Evolutionary conservation across 257 asterid species (phyloP).

Genomic region (Anisodus acutangulus): DNA sequence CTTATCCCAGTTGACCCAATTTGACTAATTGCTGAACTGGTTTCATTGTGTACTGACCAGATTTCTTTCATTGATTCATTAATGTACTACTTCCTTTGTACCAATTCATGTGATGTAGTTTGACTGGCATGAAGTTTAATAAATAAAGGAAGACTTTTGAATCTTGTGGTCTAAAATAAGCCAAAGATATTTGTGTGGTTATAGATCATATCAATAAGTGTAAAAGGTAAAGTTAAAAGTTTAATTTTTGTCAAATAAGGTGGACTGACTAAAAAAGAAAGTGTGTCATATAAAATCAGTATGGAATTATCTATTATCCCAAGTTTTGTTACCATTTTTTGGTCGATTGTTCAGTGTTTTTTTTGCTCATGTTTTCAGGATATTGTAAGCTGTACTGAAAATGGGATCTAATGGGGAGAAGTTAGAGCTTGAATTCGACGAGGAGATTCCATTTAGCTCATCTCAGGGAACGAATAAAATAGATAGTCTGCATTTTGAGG

Average conservation of each 20-base stretch:
- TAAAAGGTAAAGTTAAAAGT: no score
- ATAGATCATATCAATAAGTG: no score
- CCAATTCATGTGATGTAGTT: no score
- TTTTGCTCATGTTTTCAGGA: neutral
- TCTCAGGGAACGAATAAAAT: slow-evolving; percentile 49
- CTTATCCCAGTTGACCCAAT: slow-evolving; percentile 6
- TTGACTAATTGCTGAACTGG: slow-evolving; percentile 27
- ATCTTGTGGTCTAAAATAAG: no score
- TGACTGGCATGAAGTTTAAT: no score
- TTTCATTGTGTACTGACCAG: neutral
- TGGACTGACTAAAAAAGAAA: no score
- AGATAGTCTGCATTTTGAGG: slow-evolving; percentile 57
- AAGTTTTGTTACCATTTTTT: neutral
- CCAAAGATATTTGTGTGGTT: no score
- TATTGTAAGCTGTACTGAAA: neutral
- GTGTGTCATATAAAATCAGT: no score
- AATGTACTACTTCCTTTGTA: neutral
- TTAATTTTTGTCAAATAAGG: no score
- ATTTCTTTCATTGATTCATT: slow-evolving; percentile 20
- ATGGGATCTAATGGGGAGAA: slow-evolving; percentile 50
- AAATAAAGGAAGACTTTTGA: no score
- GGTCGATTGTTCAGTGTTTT: neutral
- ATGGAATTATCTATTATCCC: neutral
- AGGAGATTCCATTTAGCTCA: slow-evolving; percentile 65
- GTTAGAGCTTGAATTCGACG: slow-evolving; percentile 67